Conservation (phyloP, 2,329 filamentous ascomycete species). For the Macrophomina pseudophaseolina region DNA sequence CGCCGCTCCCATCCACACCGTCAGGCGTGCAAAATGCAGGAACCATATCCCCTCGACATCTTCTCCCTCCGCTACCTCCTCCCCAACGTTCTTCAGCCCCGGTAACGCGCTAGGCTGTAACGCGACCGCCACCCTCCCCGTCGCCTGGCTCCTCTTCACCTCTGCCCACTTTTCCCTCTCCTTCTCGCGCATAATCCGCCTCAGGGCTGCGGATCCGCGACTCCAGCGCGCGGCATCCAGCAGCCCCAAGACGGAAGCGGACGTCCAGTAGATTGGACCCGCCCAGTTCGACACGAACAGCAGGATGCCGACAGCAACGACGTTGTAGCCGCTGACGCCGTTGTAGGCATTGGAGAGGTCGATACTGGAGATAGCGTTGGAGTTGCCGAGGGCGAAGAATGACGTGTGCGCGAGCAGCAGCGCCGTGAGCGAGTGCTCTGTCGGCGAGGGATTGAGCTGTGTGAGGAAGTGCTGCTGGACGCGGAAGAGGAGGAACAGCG, state of each 20-base stretch:
- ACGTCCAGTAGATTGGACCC: conserved; percentile 86
- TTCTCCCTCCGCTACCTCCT: background rate
- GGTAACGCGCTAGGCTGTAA: background rate
- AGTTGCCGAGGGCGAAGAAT: conserved; percentile 90
- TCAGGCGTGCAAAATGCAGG: conserved; percentile 67
- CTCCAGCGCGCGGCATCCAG: conserved; percentile 23
- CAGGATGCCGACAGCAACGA: conserved; percentile 78
- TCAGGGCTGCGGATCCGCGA: conserved; percentile 9
- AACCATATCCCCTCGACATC: background rate
- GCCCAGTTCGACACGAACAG: conserved; percentile 93
- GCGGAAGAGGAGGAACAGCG: conserved; percentile 78
- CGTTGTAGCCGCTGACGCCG: conserved; percentile 80
- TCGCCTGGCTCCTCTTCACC: conserved; percentile 26
- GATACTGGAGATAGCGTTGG: conserved; percentile 94
- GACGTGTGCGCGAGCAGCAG: conserved; percentile 79
- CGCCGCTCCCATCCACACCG: conserved; percentile 70
- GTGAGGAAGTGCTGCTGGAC: conserved; percentile 61
- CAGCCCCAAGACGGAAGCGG: conserved; percentile 45
- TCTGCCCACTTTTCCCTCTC: conserved; percentile 8
- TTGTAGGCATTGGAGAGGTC: conserved; percentile 96
- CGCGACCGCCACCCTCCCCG: conserved; percentile 21
- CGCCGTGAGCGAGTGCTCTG: conserved; percentile 69
- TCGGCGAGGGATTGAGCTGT: conserved; percentile 53
- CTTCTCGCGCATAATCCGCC: conserved; percentile 14
- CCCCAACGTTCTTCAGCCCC: conserved; percentile 28